A percentile compares a stretch with the other conserved stretches of the same genome.
Conservation (phyloP, 2,329 filamentous ascomycete genomes). For the Plenodomus biglobosus region DNA sequence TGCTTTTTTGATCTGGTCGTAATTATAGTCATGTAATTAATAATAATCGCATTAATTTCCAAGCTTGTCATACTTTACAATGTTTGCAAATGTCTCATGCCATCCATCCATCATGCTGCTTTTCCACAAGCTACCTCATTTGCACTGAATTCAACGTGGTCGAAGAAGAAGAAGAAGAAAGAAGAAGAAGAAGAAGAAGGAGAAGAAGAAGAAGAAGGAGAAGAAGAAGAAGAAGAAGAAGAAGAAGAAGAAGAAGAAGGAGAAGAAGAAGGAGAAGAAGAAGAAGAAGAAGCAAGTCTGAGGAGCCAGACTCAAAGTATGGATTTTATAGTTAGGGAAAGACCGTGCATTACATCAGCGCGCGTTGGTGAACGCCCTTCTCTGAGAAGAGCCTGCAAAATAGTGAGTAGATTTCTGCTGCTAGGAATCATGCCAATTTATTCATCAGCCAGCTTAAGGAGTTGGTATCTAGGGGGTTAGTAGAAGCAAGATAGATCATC, state of each 20-base stretch:
- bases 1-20: too few relatives aligned
- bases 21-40: too few relatives aligned
- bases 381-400: constrained; percentile 30
- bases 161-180: constrained; percentile 33
- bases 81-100: too few relatives aligned
- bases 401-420: constrained; percentile 27
- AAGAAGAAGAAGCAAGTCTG: constrained; percentile 25
- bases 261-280: constrained; percentile 29
- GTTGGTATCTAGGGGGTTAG: not conserved
- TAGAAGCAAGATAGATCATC: constrained; percentile 11
- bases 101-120: too few relatives aligned
- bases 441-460: constrained; percentile 24
- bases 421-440: constrained; percentile 27
- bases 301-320: constrained; percentile 32
- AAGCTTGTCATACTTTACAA: too few relatives aligned
- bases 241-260: constrained; percentile 24
- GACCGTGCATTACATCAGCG: constrained; percentile 25
- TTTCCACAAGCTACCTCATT: too few relatives aligned
- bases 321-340: constrained; percentile 24
- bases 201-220: constrained; percentile 29
- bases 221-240: constrained; percentile 29
- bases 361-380: constrained; percentile 31
- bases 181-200: constrained; percentile 24
- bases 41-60: too few relatives aligned
- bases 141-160: constrained; percentile 27